Conservation (phyloP, 2,329 filamentous ascomycete genomes). For the Neoascochyta sp. region DNA sequence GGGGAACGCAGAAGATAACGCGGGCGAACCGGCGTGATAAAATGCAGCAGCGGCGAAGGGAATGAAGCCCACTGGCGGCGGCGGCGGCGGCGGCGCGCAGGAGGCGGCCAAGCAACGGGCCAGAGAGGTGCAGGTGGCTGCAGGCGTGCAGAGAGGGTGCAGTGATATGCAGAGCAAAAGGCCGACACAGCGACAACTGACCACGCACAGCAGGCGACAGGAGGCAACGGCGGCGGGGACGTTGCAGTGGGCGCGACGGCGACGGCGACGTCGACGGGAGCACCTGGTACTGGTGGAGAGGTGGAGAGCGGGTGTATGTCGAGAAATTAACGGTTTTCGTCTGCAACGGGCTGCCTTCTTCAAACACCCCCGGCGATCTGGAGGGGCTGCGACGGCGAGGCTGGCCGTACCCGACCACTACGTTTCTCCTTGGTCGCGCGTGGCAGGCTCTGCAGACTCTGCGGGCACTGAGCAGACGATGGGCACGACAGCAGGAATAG, state of each 20-base stretch:
- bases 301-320: constrained; percentile 8
- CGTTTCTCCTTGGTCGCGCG: background rate
- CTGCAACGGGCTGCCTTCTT: constrained; percentile 19
- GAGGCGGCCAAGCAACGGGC: constrained; percentile 12
- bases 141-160: constrained; percentile 21
- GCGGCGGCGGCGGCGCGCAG: constrained; percentile 7
- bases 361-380: constrained; percentile 13
- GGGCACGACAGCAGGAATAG: no score
- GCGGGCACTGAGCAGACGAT: no score
- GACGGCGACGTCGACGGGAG: background rate
- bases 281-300: no score
- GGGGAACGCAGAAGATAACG: constrained; percentile 23
- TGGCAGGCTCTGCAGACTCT: background rate
- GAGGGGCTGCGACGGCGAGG: constrained; percentile 15
- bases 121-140: constrained; percentile 20
- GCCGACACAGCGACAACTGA: constrained; percentile 15
- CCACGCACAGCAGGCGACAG: constrained; percentile 10
- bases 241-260: no score
- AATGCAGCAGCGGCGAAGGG: constrained; percentile 35
- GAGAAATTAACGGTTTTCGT: constrained; percentile 30
- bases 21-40: constrained; percentile 26
- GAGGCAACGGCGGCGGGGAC: constrained; percentile 6
- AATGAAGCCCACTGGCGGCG: constrained; percentile 26
- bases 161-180: constrained; percentile 19
- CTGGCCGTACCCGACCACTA: constrained; percentile 5